Percentiles rank a stretch among this genome's conserved stretches.
Conservation (phyloP, 2,329 filamentous ascomycete species). For the Xylariaceae sp. region DNA sequence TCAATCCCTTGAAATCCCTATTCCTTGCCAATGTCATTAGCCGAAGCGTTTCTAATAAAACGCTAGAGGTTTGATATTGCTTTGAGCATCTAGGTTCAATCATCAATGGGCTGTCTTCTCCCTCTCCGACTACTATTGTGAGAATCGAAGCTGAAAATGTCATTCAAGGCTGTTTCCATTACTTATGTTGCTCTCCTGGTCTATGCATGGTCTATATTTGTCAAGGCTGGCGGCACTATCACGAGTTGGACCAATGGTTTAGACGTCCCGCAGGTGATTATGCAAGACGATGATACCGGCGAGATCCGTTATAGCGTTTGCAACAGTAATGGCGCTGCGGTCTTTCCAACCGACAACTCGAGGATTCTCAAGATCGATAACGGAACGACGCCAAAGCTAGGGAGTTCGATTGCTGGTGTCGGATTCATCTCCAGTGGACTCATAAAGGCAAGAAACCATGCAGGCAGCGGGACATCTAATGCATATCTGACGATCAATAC, state of each 20-base stretch:
- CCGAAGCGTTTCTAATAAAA: too few species aligned
- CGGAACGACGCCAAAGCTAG: constrained; percentile 8
- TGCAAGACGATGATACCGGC: constrained; percentile 18
- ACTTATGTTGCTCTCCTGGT: too few species aligned
- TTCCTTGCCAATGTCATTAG: too few species aligned
- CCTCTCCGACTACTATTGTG: too few species aligned
- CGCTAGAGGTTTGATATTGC: too few species aligned
- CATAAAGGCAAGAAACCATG: not conserved
- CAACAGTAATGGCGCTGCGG: constrained; percentile 11
- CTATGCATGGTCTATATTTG: too few species aligned
- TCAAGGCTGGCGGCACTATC: too few species aligned
- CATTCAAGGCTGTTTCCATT: too few species aligned
- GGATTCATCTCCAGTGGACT: constrained; percentile 6
- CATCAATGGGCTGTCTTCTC: too few species aligned
- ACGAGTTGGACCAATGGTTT: constrained; percentile 7
- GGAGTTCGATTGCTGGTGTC: constrained; percentile 5
- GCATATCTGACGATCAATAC: not conserved
- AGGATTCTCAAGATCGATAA: constrained; percentile 6
- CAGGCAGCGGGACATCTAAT: not conserved
- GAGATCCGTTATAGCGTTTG: constrained; percentile 18
- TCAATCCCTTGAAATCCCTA: too few species aligned
- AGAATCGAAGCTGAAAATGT: too few species aligned
- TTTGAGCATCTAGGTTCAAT: too few species aligned
- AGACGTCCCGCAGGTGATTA: constrained; percentile 16
- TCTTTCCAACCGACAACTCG: constrained; percentile 14